Conservation (phyloP, 2,329 filamentous ascomycete genomes). For the Catunica adiposa region DNA sequence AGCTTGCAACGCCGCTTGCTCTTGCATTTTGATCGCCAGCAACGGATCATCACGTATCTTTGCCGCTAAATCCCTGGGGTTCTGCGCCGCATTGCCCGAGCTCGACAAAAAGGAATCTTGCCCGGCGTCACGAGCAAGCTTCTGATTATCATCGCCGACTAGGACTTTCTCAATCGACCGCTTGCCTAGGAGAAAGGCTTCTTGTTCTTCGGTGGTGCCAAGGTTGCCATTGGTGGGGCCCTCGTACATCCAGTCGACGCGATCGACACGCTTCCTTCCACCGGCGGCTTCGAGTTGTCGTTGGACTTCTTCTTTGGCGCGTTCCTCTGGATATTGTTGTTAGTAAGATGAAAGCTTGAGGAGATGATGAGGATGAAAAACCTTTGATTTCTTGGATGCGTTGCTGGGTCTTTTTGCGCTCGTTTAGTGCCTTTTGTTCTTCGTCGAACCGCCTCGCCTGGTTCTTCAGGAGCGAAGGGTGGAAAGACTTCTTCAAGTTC, state of each 20-base stretch:
- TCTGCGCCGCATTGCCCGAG: constrained; percentile 53
- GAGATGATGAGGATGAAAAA: neutral
- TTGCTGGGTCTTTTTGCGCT: constrained; percentile 85
- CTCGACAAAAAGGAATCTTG: constrained; percentile 32
- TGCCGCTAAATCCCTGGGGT: constrained; percentile 57
- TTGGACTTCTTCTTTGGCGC: constrained; percentile 80
- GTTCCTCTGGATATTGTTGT: constrained; percentile 44
- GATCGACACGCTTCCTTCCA: constrained; percentile 59
- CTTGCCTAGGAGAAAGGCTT: constrained; percentile 85
- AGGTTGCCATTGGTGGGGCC: constrained; percentile 63
- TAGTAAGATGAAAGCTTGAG: neutral
- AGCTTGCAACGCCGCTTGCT: constrained; percentile 63
- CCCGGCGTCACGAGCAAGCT: constrained; percentile 57
- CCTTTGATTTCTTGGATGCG: constrained; percentile 73
- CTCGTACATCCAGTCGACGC: constrained; percentile 97
- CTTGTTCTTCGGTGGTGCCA: constrained; percentile 75
- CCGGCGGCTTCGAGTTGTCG: constrained; percentile 77
- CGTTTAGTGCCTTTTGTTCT: constrained; percentile 80
- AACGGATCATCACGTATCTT: constrained; percentile 88
- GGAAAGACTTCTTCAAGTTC: constrained; percentile 90
- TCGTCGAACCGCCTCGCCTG: constrained; percentile 81
- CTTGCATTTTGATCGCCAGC: constrained; percentile 81
- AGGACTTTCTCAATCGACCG: constrained; percentile 71
- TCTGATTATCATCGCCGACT: constrained; percentile 64
- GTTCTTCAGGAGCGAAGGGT: constrained; percentile 79